Percentiles rank a stretch among this genome's conserved stretches.
These are phyloP conservation scores for Kuraishia hungarica DNA, from an alignment of 805 yeast genomes.

Conservation along the genomic window DNA sequence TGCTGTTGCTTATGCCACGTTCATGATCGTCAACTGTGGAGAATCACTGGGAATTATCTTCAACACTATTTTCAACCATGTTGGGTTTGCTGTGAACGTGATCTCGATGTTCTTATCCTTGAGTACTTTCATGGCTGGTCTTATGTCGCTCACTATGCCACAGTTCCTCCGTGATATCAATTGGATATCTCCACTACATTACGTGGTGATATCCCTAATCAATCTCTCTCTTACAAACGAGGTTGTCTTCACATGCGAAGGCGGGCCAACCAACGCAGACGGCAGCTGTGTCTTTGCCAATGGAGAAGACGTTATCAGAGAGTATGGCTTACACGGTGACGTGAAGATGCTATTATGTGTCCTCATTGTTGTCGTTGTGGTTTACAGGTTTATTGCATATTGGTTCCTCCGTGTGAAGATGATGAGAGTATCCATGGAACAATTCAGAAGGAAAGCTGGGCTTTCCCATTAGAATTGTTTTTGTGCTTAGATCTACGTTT, in stretches of 20 bases:
- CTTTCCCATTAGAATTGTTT: background rate
- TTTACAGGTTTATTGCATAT: constrained; percentile 33
- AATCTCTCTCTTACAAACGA: constrained; percentile 47
- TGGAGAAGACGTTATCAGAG: constrained; percentile 49
- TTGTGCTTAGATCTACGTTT: background rate
- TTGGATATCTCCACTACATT: constrained; percentile 71
- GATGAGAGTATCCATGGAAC: constrained; percentile 10
- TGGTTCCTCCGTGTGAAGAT: constrained; percentile 14
- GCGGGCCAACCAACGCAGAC: constrained; percentile 15
- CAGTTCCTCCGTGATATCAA: constrained; percentile 60
- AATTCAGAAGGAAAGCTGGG: background rate
- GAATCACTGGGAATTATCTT: constrained; percentile 80
- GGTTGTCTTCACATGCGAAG: constrained; percentile 42
- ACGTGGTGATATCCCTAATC: constrained; percentile 54
- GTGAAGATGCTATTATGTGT: constrained; percentile 29
- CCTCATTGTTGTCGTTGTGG: constrained; percentile 27
- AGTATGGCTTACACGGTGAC: constrained; percentile 35
- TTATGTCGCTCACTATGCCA: constrained; percentile 74
- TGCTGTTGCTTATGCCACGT: constrained; percentile 44
- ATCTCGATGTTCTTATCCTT: constrained; percentile 58
- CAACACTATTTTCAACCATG: constrained; percentile 61
- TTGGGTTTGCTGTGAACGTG: constrained; percentile 74
- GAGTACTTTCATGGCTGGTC: constrained; percentile 79
- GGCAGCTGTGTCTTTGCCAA: constrained; percentile 37
- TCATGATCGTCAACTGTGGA: constrained; percentile 60